These are phyloP conservation scores for Suillus lakei DNA, from an alignment of 768 basidiomycete genomes.

Conservation along the genomic window DNA sequence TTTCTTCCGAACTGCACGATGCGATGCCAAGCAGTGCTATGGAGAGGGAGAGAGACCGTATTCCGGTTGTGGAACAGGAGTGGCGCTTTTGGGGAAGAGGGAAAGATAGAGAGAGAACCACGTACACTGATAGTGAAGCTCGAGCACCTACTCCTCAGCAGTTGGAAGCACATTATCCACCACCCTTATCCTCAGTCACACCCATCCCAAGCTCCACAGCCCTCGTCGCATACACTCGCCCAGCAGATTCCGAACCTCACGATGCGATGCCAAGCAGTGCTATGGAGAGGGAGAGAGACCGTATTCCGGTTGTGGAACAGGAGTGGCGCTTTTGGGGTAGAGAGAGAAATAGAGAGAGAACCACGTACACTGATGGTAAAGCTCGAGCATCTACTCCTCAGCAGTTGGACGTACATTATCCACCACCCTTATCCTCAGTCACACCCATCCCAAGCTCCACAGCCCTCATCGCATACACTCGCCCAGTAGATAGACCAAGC, in stretches of 20 bases:
- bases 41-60: slow-evolving; percentile 31
- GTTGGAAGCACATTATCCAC: too few species aligned
- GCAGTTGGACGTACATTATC: too few species aligned
- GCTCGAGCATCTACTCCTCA: too few species aligned
- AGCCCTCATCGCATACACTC: slow-evolving; percentile 6
- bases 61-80: slow-evolving; percentile 30
- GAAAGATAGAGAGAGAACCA: slow-evolving; percentile 27
- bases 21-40: slow-evolving; percentile 14
- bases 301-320: slow-evolving; percentile 30
- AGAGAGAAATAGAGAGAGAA: too few species aligned
- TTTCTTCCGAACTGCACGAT: slow-evolving; percentile 32
- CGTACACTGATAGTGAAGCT: too few species aligned
- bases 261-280: slow-evolving; percentile 16
- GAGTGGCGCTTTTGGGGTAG: slow-evolving; percentile 26
- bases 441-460: slow-evolving; percentile 14
- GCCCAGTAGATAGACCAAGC: slow-evolving; percentile 4
- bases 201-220: too few species aligned
- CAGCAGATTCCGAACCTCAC: slow-evolving; percentile 29
- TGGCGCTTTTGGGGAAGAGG: slow-evolving; percentile 25
- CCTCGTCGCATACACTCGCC: too few species aligned
- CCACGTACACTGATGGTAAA: too few species aligned
- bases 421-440: too few species aligned
- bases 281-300: slow-evolving; percentile 31
- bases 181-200: too few species aligned
- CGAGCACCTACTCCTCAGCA: too few species aligned